phyloP scores from a whole-genome alignment of 164 flowering plant genomes.

The Santalum album region DNA sequence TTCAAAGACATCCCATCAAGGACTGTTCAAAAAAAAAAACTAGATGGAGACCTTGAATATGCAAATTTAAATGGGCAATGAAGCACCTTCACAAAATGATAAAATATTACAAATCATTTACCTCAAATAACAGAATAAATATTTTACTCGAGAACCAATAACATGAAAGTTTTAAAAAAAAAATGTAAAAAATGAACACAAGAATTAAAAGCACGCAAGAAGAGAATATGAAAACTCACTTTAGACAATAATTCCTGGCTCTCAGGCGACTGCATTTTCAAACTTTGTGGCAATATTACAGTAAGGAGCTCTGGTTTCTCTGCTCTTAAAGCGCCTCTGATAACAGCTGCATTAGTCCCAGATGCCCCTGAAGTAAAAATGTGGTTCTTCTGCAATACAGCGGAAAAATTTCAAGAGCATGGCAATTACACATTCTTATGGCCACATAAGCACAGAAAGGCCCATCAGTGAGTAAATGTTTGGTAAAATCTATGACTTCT shows the following conservation, averaged over 20 bases:
- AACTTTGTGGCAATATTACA: conserved; percentile 92
- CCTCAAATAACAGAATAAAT: too few species aligned
- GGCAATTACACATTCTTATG: background rate
- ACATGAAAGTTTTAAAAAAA: too few species aligned
- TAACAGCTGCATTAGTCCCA: conserved; percentile 98
- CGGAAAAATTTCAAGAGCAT: background rate
- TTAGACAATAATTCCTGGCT: conserved; percentile 90
- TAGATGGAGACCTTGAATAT: background rate
- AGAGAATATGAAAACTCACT: conserved; percentile 32
- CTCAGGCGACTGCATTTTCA: conserved; percentile 92
- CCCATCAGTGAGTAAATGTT: background rate
- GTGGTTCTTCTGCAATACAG: conserved; percentile 69
- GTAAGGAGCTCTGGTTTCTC: conserved; percentile 90
- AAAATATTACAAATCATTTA: too few species aligned
- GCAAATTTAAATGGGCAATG: background rate
- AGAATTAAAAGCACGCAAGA: background rate
- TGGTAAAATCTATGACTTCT: background rate
- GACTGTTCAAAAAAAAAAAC: too few species aligned
- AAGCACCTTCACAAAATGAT: background rate
- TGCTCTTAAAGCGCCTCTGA: conserved; percentile 90
- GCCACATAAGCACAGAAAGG: background rate
- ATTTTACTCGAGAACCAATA: too few species aligned
- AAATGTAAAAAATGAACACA: background rate
- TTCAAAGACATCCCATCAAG: too few species aligned
- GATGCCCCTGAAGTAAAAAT: conserved; percentile 98